Evolutionary conservation across 2,329 filamentous ascomycete genomes (phyloP).

Genomic region (Rutstroemia sp.): DNA sequence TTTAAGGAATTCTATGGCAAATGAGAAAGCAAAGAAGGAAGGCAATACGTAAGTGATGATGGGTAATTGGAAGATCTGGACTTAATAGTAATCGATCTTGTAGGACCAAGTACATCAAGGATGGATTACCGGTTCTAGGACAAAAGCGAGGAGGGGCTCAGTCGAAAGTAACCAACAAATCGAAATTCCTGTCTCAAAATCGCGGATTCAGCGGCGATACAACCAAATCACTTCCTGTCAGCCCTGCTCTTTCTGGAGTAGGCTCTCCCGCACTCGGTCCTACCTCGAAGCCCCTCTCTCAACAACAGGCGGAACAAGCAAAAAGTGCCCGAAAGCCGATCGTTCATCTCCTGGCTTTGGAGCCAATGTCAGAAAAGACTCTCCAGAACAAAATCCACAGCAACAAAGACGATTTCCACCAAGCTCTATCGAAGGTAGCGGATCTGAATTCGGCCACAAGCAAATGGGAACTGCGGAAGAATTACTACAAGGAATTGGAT

Average conservation of each 20-base stretch:
- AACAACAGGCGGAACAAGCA: conserved; percentile 44
- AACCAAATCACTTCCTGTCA: conserved; percentile 40
- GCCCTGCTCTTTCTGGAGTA: conserved; percentile 47
- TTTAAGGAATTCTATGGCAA: conserved; percentile 39
- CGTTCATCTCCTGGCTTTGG: conserved; percentile 53
- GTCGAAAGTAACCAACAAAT: conserved; percentile 20
- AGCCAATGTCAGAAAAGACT: conserved; percentile 42
- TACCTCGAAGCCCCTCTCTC: conserved; percentile 42
- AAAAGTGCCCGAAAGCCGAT: conserved; percentile 46
- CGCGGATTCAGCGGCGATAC: conserved; percentile 19
- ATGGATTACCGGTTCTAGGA: conserved; percentile 17
- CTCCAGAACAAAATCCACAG: conserved; percentile 45
- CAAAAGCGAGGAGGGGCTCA: conserved; percentile 16
- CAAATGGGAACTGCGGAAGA: conserved; percentile 49
- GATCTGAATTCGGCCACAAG: conserved; percentile 39
- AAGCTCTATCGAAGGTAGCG: conserved; percentile 50
- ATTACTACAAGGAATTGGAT: conserved; percentile 56
- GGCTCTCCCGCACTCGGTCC: conserved; percentile 46
- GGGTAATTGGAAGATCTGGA: conserved; percentile 13
- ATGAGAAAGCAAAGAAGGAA: conserved; percentile 38
- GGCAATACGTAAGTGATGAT: conserved; percentile 36
- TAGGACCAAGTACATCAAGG: conserved; percentile 35
- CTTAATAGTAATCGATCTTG: conserved; percentile 25
- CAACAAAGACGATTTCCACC: conserved; percentile 43
- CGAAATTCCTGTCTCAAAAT: conserved; percentile 21